Conservation (phyloP, 2,329 filamentous ascomycete species). For the Delphinella strobiligena region DNA sequence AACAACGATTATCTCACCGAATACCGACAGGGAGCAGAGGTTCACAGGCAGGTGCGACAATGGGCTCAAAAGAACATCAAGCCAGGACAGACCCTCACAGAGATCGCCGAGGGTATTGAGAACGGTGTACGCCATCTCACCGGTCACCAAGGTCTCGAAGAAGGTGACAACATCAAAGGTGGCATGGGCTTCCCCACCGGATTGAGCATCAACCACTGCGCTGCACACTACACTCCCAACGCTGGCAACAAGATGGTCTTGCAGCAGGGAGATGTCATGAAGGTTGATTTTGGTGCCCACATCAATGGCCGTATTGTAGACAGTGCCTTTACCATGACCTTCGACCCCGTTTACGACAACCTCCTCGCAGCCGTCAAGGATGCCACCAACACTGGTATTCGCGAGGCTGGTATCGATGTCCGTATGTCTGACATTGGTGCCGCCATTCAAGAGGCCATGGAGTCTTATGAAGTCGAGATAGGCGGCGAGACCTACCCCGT, state of each 20-base stretch:
- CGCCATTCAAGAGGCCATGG: slow-evolving; percentile 50
- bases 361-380: slow-evolving; percentile 61
- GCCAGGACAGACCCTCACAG: slow-evolving; percentile 37
- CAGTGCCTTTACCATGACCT: slow-evolving; percentile 68
- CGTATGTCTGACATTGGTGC: slow-evolving; percentile 43
- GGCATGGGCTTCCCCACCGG: slow-evolving; percentile 47
- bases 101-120: slow-evolving; percentile 43
- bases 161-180: slow-evolving; percentile 38
- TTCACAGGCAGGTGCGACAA: slow-evolving; percentile 43
- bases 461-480: slow-evolving; percentile 48
- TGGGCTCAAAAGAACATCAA: slow-evolving; percentile 38
- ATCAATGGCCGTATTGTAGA: slow-evolving; percentile 71
- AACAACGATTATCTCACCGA: slow-evolving; percentile 38
- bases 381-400: slow-evolving; percentile 52
- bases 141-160: slow-evolving; percentile 39
- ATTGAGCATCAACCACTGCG: slow-evolving; percentile 40
- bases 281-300: slow-evolving; percentile 73
- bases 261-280: slow-evolving; percentile 66
- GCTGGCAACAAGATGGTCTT: slow-evolving; percentile 55
- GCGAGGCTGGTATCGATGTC: slow-evolving; percentile 43
- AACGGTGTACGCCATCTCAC: slow-evolving; percentile 40
- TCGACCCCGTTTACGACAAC: slow-evolving; percentile 63
- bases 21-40: slow-evolving; percentile 45
- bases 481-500: slow-evolving; percentile 40
- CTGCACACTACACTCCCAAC: slow-evolving; percentile 46